Base-by-base conservation (phyloP, 495 filamentous ascomycete species). In the Penicillium fimorum region DNA sequence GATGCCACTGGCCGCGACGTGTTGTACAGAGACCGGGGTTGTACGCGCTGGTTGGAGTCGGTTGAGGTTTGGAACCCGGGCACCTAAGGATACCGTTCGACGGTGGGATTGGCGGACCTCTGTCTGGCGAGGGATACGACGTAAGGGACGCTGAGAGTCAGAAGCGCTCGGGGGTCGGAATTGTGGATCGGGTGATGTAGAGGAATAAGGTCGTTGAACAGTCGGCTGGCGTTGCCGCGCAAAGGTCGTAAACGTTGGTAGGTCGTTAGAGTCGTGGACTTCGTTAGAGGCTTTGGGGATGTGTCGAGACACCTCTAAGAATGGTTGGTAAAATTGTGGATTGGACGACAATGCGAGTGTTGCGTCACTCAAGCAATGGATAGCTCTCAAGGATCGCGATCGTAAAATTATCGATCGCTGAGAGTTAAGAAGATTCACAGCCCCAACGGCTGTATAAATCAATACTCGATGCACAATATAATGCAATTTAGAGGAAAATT, bases 181-280 rank as follows among this genome's bases (percentile, higher is more conserved):
- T 50, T 64, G 55, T 30, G 59, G 58, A 59, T 73, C 65, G 58
- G 59, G 70, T 40, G 60, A 66, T 47, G 64, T 53, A 45, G 61
- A 68, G 62, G 67, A 59, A 61, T 55, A 62, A 63, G 75, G 65
- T 56, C 65, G 60, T 46, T 49, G 59, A 64, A 63, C 65, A 68
- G 69, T 72, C 67, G 80, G 82, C 70, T 83, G 83, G 77, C 78
- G 83, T 73, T 84, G 82, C 72, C 67, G 73, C 64, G 77, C 65
- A 60, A 70, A 73, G 57, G 76, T 79, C 72, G 79, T 80, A 65
- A 79, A 70, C 42, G 73, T 70, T 49, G 68, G 52, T 49, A 66
- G 73, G 73, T 83, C 80, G 82, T 84, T 52, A 75, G 70, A 55
- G 66, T 85, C 83, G 84, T 86, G 71, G 71, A 73, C 70, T 72